Evolutionary conservation across 805 yeast species (phyloP).

Genomic region (Jamesozyma spencerorum): DNA sequence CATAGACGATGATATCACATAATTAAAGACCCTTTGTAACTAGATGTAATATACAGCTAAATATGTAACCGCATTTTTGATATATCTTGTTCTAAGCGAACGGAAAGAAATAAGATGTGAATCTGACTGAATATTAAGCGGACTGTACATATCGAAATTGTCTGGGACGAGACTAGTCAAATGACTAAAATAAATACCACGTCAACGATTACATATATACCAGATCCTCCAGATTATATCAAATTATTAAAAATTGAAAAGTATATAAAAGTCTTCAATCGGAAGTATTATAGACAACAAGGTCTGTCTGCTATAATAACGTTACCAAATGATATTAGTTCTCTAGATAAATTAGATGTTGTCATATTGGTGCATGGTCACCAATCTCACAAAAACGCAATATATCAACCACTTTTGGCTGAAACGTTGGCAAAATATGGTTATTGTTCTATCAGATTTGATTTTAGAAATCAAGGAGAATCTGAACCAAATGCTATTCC

Average conservation of each 20-base stretch:
- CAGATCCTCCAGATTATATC: conserved; percentile 9
- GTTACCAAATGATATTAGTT: background rate
- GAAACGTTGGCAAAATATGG: conserved; percentile 54
- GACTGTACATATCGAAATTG: no score
- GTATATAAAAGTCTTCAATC: conserved; percentile 9
- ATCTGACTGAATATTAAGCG: no score
- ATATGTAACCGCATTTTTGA: no score
- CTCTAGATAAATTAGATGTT: conserved; percentile 30
- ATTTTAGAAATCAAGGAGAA: conserved; percentile 78
- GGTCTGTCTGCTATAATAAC: conserved; percentile 7
- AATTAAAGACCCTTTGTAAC: background rate
- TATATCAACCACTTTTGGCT: conserved; percentile 60
- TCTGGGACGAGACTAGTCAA: no score
- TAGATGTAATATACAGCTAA: no score
- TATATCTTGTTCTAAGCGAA: no score
- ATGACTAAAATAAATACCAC: no score
- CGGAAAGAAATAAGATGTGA: no score
- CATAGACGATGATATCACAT: no score
- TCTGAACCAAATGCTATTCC: conserved; percentile 40
- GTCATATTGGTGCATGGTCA: conserved; percentile 74
- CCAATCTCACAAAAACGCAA: conserved; percentile 75
- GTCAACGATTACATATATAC: no score
- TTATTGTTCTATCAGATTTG: conserved; percentile 61
- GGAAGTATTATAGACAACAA: background rate
- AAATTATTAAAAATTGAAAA: conserved; percentile 12